Evolutionary conservation across 495 filamentous ascomycete species (phyloP), one percentile per base, ranked within the genome.

Genomic region (Podospora comata): DNA sequence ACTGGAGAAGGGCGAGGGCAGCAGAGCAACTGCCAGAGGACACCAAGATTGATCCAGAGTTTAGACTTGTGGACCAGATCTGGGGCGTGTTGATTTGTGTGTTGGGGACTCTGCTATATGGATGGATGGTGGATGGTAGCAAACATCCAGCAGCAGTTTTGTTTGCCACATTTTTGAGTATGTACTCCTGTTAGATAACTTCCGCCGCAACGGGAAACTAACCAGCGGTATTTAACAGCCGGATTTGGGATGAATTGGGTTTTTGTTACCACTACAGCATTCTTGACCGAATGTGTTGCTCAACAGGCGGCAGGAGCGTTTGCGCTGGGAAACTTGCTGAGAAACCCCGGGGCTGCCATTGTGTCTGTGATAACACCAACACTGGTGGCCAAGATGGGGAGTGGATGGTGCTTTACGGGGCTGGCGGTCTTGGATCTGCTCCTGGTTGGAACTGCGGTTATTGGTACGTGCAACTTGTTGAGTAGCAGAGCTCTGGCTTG

Each of bases 191-290:
- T 23, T 1, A 23, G 4, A 23, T 13, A 5, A 2, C 6, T 32
- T 54, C 28, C 1, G 16, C 5, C 4, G 9, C 0, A 11, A 18
- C 5, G 27, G 5, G 6, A 9, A 34, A 58, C n/a, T 26, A 20
- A 20, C n/a, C 1, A 6, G 5, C 4, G 34, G 4, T 4, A 9
- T 20, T 68, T 9, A 61, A 0, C 5, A 70, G 68, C 60, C 53
- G 68, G 68, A 4, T 70, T 70, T 34, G 64, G 68, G 2, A 70
- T 70, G 68, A 70, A 70, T 55, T 70, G 68, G 68, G 68, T 70
- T 0, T 70, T 70, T 18, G 64, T 70, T 13, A 70, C 68, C 9
- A 70, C 68, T 0, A 70, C 68, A 6, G 68, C 68, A 2, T 70
- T 70, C 11, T 55, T 70, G 5, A 70, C 60, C 0, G 68, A 70